Evolutionary conservation across 805 yeast genomes (phyloP).

Genomic region (Kazachstania viticola): DNA sequence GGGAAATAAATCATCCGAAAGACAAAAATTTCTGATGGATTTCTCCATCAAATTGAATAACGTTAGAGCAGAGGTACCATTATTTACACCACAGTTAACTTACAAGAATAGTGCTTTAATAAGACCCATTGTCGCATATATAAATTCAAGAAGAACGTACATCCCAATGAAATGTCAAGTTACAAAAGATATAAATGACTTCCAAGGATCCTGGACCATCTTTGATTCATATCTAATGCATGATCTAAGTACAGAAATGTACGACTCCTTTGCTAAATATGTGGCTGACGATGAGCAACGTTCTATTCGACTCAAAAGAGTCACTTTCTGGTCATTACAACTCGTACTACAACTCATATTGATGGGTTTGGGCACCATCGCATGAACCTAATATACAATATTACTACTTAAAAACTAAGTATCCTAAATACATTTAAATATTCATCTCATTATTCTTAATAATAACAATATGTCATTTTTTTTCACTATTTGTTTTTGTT

Average conservation of each 20-base stretch:
- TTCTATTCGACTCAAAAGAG: conserved; percentile 59
- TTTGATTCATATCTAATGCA: conserved; percentile 88
- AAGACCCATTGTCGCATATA: conserved; percentile 90
- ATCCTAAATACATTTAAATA: too few relatives aligned
- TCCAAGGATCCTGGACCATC: conserved; percentile 93
- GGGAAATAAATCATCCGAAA: background rate
- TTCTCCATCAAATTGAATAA: conserved; percentile 69
- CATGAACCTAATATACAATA: too few relatives aligned
- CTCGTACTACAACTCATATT: conserved; percentile 68
- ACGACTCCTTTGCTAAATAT: conserved; percentile 80
- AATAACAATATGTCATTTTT: too few relatives aligned
- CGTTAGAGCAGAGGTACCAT: conserved; percentile 81
- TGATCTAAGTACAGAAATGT: conserved; percentile 79
- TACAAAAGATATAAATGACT: conserved; percentile 67
- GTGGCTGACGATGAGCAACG: conserved; percentile 80
- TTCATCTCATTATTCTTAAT: too few relatives aligned
- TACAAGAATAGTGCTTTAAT: conserved; percentile 86
- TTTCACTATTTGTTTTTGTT: too few relatives aligned
- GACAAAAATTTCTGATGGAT: conserved; percentile 50
- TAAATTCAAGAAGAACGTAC: conserved; percentile 79
- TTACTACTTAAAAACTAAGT: too few relatives aligned
- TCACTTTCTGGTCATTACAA: conserved; percentile 90
- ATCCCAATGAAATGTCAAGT: conserved; percentile 80
- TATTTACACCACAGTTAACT: conserved; percentile 78
- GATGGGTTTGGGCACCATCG: conserved; percentile 70